These are phyloP conservation scores for Lasiodiplodia gonubiensis DNA, from an alignment of 2,329 filamentous ascomycete genomes.

Conservation along the genomic window DNA sequence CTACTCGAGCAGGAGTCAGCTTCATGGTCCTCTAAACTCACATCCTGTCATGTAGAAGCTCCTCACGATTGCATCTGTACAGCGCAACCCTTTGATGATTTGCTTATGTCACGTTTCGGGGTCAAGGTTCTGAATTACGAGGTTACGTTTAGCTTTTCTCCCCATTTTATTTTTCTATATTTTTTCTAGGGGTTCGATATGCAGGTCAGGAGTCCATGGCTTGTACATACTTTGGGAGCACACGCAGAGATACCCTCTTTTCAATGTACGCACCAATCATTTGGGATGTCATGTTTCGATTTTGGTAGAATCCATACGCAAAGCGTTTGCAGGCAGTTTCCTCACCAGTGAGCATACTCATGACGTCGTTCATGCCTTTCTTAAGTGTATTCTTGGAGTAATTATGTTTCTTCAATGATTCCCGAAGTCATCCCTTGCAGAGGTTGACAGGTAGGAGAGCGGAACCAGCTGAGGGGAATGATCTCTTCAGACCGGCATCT, in stretches of 20 bases:
- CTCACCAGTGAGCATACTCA: background rate
- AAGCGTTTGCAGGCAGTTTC: background rate
- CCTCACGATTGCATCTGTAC: background rate
- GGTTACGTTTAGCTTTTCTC: background rate
- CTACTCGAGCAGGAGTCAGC: background rate
- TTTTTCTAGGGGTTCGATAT: background rate
- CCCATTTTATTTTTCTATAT: background rate
- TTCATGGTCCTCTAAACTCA: constrained; percentile 1
- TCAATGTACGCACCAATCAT: background rate
- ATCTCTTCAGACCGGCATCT: no score
- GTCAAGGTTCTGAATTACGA: background rate
- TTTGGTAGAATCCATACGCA: background rate
- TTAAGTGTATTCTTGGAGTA: background rate
- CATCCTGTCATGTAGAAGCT: background rate
- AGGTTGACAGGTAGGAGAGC: background rate
- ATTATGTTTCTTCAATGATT: background rate
- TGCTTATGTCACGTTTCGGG: background rate
- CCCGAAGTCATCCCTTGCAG: background rate
- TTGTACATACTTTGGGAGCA: constrained; percentile 4
- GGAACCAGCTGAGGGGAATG: no score
- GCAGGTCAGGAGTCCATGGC: background rate
- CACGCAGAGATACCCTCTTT: constrained; percentile 18
- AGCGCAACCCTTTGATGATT: background rate
- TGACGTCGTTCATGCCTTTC: background rate
- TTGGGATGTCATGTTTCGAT: background rate